phyloP scores from a whole-genome alignment of 331 rosid species.

The Malus hybrid region DNA sequence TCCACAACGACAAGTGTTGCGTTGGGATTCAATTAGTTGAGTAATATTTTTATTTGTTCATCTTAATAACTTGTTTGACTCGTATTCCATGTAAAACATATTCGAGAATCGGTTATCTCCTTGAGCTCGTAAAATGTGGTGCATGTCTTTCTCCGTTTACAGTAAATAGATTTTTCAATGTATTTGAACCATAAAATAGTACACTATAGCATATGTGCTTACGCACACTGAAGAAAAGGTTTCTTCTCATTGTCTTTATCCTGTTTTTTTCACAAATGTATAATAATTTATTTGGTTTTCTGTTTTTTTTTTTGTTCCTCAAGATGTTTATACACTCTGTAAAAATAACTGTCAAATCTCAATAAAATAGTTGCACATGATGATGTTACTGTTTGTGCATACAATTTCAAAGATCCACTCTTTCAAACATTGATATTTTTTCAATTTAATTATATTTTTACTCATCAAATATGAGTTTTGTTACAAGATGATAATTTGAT shows the following conservation, averaged over 20 bases:
- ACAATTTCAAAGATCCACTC: neutral
- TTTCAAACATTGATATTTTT: too few relatives aligned
- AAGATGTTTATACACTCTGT: neutral
- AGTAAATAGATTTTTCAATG: too few relatives aligned
- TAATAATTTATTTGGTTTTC: too few relatives aligned
- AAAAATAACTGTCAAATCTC: neutral
- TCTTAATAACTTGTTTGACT: neutral
- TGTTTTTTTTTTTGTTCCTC: neutral
- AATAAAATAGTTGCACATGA: neutral
- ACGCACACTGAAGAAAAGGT: too few relatives aligned
- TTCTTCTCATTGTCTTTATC: neutral
- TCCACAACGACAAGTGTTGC: neutral
- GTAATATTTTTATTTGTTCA: neutral
- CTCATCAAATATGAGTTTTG: neutral
- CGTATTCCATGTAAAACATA: neutral
- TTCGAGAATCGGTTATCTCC: neutral
- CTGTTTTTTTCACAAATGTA: neutral
- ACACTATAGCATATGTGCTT: too few relatives aligned
- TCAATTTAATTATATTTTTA: too few relatives aligned
- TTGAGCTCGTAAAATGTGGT: neutral
- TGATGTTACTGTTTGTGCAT: neutral
- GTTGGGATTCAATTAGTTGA: neutral
- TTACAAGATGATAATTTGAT: too few relatives aligned
- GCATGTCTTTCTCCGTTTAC: neutral
- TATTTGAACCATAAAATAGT: too few relatives aligned